Percentiles rank a stretch among this genome's conserved stretches.
Conservation (phyloP, 73 alveolate species). For the Tetrahymena borealis region DNA sequence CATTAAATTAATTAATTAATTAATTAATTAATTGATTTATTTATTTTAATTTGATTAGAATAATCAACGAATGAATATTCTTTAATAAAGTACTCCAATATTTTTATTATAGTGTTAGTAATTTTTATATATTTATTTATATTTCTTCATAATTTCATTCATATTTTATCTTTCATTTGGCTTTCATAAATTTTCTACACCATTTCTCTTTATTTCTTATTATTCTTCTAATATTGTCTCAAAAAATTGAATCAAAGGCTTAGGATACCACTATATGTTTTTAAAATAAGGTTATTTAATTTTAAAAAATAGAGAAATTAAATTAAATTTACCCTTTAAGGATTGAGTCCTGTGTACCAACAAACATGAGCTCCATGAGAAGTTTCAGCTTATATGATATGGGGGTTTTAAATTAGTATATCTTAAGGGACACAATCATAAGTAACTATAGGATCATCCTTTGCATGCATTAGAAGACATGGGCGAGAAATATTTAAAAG, state of each 20-base stretch:
- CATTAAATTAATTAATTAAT: no score
- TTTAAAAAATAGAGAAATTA: neutral
- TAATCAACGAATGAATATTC: no score
- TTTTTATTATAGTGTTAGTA: no score
- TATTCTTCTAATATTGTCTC: neutral
- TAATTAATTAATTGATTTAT: no score
- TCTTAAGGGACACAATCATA: constrained; percentile 14
- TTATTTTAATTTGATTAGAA: no score
- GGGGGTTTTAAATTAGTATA: constrained; percentile 4
- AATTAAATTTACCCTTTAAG: constrained; percentile 9
- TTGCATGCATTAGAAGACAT: constrained; percentile 11
- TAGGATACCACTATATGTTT: neutral
- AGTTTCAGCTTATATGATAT: constrained; percentile 14
- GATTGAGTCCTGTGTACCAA: constrained; percentile 40
- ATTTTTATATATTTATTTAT: no score
- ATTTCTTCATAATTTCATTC: no score
- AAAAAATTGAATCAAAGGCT: neutral
- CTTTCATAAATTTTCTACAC: no score
- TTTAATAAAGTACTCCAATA: no score
- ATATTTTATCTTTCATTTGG: no score
- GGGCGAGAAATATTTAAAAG: constrained; percentile 11
- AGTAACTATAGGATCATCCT: constrained; percentile 46
- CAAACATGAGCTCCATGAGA: constrained; percentile 37
- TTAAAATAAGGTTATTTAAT: neutral
- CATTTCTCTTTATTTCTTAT: neutral